These are phyloP conservation scores for Nissolia schottii DNA, from an alignment of 306 rosid genomes.

Conservation along the genomic window DNA sequence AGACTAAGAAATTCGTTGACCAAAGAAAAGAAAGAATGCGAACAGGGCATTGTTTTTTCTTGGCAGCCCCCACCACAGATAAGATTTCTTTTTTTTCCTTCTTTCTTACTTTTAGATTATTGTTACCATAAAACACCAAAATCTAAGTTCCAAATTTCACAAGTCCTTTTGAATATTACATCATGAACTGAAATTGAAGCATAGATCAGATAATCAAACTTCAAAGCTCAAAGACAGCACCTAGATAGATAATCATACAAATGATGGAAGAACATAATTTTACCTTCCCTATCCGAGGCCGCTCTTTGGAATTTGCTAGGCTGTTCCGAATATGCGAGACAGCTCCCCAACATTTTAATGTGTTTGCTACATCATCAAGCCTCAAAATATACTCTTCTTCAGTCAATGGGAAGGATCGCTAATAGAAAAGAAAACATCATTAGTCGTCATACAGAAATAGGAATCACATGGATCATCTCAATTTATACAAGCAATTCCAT, in stretches of 20 bases:
- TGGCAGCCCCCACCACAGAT: too few species aligned
- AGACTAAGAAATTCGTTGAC: too few species aligned
- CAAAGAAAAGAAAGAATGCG: not conserved
- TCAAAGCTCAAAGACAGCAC: not conserved
- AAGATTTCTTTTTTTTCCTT: not conserved
- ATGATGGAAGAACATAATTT: slow-evolving; percentile 10
- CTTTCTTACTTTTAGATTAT: not conserved
- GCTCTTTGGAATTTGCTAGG: slow-evolving; percentile 69
- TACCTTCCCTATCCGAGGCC: slow-evolving; percentile 98
- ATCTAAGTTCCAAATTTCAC: not conserved
- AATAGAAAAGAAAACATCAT: slow-evolving; percentile 11
- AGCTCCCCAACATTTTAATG: slow-evolving; percentile 96
- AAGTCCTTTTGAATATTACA: not conserved
- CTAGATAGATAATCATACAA: not conserved
- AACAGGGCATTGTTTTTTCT: not conserved
- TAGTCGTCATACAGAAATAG: slow-evolving; percentile 8
- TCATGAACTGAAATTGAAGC: not conserved
- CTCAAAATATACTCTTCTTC: slow-evolving; percentile 96
- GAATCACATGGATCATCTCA: slow-evolving; percentile 9
- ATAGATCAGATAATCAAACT: not conserved
- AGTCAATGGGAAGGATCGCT: slow-evolving; percentile 93
- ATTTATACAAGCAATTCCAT: not conserved
- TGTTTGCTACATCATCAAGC: slow-evolving; percentile 90
- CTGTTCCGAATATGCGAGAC: slow-evolving; percentile 96
- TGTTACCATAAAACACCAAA: not conserved